Percentiles rank a stretch among this genome's conserved stretches.
phyloP scores from a whole-genome alignment of 2,329 filamentous ascomycete genomes.

The Sordariomycetes sp. region DNA sequence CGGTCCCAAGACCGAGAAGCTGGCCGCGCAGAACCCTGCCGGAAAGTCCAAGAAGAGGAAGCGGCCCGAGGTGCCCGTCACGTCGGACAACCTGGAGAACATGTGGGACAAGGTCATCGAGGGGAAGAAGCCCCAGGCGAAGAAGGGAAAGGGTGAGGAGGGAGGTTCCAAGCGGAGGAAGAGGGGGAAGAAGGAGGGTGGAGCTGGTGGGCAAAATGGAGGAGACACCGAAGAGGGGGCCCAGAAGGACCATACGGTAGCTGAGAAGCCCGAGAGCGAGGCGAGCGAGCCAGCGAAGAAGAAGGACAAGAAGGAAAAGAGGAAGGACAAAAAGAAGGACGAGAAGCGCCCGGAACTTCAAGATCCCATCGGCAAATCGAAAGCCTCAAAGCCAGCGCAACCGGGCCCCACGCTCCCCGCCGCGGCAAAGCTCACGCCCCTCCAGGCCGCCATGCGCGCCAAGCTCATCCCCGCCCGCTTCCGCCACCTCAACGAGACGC shows the following conservation, averaged over 20 bases:
- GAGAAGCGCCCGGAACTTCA: slow-evolving; percentile 17
- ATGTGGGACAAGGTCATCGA: slow-evolving; percentile 76
- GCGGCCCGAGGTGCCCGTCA: slow-evolving; percentile 35
- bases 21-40: slow-evolving; percentile 4
- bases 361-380: slow-evolving; percentile 10
- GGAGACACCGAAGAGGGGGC: neutral
- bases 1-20: slow-evolving; percentile 58
- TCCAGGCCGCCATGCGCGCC: slow-evolving; percentile 88
- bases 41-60: slow-evolving; percentile 50
- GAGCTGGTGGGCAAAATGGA: slow-evolving; percentile 10
- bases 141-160: slow-evolving; percentile 5
- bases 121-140: slow-evolving; percentile 32
- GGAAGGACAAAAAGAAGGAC: slow-evolving; percentile 17
- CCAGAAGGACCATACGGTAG: neutral
- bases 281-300: slow-evolving; percentile 13
- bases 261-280: slow-evolving; percentile 32
- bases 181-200: slow-evolving; percentile 12
- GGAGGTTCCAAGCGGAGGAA: slow-evolving; percentile 16
- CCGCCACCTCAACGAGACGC: slow-evolving; percentile 90
- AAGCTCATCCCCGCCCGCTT: slow-evolving; percentile 94
- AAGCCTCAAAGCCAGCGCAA: slow-evolving; percentile 9
- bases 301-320: slow-evolving; percentile 15
- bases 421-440: slow-evolving; percentile 66
- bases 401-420: slow-evolving; percentile 27
- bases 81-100: slow-evolving; percentile 59